These are phyloP conservation scores for Gamarada debralockiae DNA, from an alignment of 495 filamentous ascomycete species.

Conservation along the genomic window DNA sequence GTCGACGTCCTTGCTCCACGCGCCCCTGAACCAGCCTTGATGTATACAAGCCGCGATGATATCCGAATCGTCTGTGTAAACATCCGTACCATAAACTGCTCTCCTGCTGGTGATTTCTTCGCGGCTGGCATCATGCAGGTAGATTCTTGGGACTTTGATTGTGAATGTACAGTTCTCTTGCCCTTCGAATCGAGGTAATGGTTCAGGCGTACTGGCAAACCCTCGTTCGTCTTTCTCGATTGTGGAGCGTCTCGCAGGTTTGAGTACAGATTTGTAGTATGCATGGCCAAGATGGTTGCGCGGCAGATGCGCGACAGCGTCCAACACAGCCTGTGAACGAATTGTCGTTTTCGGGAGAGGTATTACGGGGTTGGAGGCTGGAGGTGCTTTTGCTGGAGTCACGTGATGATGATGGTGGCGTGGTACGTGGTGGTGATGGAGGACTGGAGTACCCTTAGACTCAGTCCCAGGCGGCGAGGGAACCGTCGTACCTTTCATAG, in stretches of 20 bases:
- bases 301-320: constrained; percentile 63
- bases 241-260: constrained; percentile 47
- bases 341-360: constrained; percentile 61
- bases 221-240: constrained; percentile 35
- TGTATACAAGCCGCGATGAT: constrained; percentile 91
- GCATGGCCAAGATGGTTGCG: constrained; percentile 74
- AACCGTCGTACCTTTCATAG: constrained; percentile 8
- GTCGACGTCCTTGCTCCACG: constrained; percentile 73
- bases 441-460: constrained; percentile 10
- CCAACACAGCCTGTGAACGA: constrained; percentile 61
- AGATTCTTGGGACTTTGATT: constrained; percentile 76
- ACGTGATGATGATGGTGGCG: constrained; percentile 65
- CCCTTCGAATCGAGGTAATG: constrained; percentile 72
- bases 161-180: constrained; percentile 90
- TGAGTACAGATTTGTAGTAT: constrained; percentile 46
- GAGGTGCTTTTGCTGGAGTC: constrained; percentile 30
- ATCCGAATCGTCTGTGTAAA: constrained; percentile 97
- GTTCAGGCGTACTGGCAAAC: constrained; percentile 67
- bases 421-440: constrained; percentile 24
- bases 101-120: constrained; percentile 77
- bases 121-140: constrained; percentile 61
- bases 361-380: constrained; percentile 39
- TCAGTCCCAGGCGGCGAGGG: constrained; percentile 19
- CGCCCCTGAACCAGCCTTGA: constrained; percentile 84
- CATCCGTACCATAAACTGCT: constrained; percentile 85